phyloP scores from a whole-genome alignment of 2,329 filamentous ascomycete species.

The Apiospora aurea region DNA sequence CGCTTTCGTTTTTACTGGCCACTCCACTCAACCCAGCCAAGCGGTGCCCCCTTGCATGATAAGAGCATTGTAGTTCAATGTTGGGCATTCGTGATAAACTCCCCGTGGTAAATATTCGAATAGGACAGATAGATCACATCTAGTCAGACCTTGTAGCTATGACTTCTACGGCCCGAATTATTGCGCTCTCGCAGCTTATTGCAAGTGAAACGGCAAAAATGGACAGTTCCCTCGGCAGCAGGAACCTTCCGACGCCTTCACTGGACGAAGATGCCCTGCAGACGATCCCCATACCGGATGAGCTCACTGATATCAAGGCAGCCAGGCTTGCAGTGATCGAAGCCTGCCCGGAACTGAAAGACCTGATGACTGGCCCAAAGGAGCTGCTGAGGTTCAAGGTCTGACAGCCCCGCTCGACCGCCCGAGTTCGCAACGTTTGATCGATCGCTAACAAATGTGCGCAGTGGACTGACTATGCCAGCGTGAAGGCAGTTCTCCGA shows the following conservation, averaged over 20 bases:
- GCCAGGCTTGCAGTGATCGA: constrained; percentile 29
- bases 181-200: background rate
- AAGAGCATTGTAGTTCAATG: too few species aligned
- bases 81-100: too few species aligned
- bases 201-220: background rate
- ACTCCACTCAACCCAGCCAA: too few species aligned
- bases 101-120: too few species aligned
- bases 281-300: background rate
- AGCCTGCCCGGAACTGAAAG: constrained; percentile 33
- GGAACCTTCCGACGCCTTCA: background rate
- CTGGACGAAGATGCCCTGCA: background rate
- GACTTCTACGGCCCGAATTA: background rate
- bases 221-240: background rate
- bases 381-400: constrained; percentile 24
- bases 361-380: constrained; percentile 32
- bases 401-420: background rate
- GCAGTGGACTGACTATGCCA: background rate
- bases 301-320: constrained; percentile 19
- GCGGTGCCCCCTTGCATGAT: too few species aligned
- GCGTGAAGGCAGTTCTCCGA: background rate
- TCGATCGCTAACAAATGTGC: background rate
- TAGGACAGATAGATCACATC: too few species aligned
- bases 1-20: too few species aligned
- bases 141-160: background rate
- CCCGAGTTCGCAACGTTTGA: background rate